A percentile compares a stretch with the other conserved stretches of the same genome.
These are phyloP conservation scores for Ganoderma leucocontextum DNA, from an alignment of 1,284 basidiomycete species.

Conservation along the genomic window DNA sequence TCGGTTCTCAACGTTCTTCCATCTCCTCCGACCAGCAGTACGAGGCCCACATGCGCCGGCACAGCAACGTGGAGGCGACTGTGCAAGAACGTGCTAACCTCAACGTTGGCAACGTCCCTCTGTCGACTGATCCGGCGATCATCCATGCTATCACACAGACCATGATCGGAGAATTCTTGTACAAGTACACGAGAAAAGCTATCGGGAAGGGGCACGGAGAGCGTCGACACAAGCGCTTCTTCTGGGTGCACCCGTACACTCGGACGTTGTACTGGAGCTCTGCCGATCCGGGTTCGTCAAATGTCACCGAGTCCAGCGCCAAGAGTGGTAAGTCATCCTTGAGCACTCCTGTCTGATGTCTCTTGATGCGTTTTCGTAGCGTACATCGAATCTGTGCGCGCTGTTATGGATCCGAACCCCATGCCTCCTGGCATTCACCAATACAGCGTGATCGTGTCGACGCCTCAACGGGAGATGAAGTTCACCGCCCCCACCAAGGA, in stretches of 20 bases:
- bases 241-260: conserved; percentile 99
- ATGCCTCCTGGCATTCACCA: conserved; percentile 93
- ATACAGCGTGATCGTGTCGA: conserved; percentile 93
- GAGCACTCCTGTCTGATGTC: conserved; percentile 14
- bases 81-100: conserved; percentile 45
- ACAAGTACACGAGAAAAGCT: conserved; percentile 95
- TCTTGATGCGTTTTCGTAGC: conserved; percentile 58
- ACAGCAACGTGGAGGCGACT: conserved; percentile 34
- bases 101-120: conserved; percentile 37
- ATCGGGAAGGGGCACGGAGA: conserved; percentile 93
- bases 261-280: conserved; percentile 98
- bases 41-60: conserved; percentile 46
- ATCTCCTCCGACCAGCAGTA: conserved; percentile 78
- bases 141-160: conserved; percentile 99
- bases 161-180: conserved; percentile 99
- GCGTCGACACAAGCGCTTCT: conserved; percentile 94
- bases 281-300: conserved; percentile 89
- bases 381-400: conserved; percentile 93
- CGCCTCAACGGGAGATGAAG: conserved; percentile 96
- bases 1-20: conserved; percentile 77
- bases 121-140: conserved; percentile 82
- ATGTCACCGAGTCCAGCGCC: conserved; percentile 90
- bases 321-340: conserved; percentile 86
- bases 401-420: conserved; percentile 91
- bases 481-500: conserved; percentile 95